Evolutionary conservation across 106 monocot genomes (phyloP), one percentile per base, ranked within the genome.

Genomic region (Platanthera zijinensis): DNA sequence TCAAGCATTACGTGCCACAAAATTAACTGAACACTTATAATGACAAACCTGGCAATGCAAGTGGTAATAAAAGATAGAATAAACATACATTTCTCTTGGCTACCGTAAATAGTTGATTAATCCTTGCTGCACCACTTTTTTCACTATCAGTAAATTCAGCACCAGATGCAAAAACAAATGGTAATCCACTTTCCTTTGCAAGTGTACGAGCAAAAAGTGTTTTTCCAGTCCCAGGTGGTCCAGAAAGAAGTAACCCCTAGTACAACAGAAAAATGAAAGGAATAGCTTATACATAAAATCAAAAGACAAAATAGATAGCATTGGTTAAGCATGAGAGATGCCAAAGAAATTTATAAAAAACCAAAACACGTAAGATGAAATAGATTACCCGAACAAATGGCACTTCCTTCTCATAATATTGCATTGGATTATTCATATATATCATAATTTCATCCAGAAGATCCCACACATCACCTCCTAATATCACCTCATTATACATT

Each of bases 401-500:
- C 48, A 94, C 94, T 89, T 94, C 53, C 68, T 94, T 94, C 75
- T 90, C 94, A 84, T 88, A 94, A 72, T 94, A 94, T 59, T 85
- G 90, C 90, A 94, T 85, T 19, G 94, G 94, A 83, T 94, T 94
- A 78, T 85, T 88, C 90, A 94, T 94, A 84, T 94, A 94, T 66
- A 94, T 94, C 94, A 94, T 94, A 51, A 94, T 78, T 74, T 94
- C 90, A 77, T 94, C 94, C 74, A 94, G 81, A 74, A 94, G 88
- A 84, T 94, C 94, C 94, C 94, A 94, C 66, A 90, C 94, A 81
- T 94, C 94, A 80, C 94, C 94, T 8, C 90, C 90, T 74, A 94
- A 79, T 19, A 94, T 78, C 49, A 94, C 94, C 78, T 94, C 90
- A 66, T 94, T 94, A 71, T 90, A 85, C 86, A 86, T 89, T 68